These are phyloP conservation scores for Plenodomus tracheiphilus DNA, from an alignment of 2,329 filamentous ascomycete species.

Conservation along the genomic window DNA sequence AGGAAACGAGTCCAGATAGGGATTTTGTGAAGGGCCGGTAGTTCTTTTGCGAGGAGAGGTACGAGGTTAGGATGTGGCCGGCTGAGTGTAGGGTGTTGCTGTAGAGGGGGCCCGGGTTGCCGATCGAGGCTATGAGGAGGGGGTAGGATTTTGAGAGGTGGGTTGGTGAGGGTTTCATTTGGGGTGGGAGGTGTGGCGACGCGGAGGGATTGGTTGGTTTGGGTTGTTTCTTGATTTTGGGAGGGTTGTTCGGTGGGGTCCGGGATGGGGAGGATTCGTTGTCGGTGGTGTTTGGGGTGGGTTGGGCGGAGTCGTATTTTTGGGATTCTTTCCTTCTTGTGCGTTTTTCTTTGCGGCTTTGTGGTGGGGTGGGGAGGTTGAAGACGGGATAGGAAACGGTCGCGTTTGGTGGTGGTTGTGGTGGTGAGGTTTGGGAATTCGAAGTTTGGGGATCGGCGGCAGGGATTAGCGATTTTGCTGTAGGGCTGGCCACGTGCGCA, in stretches of 20 bases:
- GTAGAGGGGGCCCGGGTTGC: conserved; percentile 73
- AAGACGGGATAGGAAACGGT: conserved; percentile 8
- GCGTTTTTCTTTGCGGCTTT: conserved; percentile 31
- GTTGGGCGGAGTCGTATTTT: conserved; percentile 9
- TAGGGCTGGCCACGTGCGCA: conserved; percentile 38
- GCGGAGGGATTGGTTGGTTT: conserved; percentile 2
- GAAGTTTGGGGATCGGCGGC: conserved; percentile 20
- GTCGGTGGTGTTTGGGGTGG: conserved; percentile 25
- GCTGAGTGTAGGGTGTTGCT: conserved; percentile 82
- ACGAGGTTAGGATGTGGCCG: conserved; percentile 74
- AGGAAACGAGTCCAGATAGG: conserved; percentile 34
- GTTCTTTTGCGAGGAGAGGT: conserved; percentile 23
- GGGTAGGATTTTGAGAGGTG: conserved; percentile 36
- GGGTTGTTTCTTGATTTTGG: conserved; percentile 19
- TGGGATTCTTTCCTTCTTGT: conserved; percentile 22
- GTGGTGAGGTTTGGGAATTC: conserved; percentile 18
- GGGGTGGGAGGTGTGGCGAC: not conserved
- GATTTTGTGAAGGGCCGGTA: conserved; percentile 38
- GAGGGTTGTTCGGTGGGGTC: conserved; percentile 20
- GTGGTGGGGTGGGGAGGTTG: conserved; percentile 2
- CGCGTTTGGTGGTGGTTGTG: not conserved
- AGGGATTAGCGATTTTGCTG: conserved; percentile 20
- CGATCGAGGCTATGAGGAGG: conserved; percentile 82
- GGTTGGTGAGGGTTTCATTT: no score
- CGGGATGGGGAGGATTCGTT: conserved; percentile 11